Base-by-base conservation (phyloP, 768 basidiomycete species). In the Collybia sp. region DNA sequence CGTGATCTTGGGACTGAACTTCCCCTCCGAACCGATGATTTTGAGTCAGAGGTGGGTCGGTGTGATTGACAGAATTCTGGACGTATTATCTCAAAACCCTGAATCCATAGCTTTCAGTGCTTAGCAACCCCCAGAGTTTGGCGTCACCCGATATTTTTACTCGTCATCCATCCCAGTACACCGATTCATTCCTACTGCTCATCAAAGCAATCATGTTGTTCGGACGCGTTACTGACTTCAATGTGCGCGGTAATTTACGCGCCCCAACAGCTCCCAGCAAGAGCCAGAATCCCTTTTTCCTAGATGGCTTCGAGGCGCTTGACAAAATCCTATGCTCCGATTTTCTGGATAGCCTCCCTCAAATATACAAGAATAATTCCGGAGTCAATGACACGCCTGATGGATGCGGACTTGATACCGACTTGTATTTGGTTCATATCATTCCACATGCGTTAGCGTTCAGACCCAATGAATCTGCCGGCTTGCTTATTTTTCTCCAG, bases 141-240 rank as follows among this genome's bases (percentile, higher is more conserved):
- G 67, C 72, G 35, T 71, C 74, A 3, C 69, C 74, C 32, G 79
- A 85, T 58, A 64, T 91, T 33, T 88, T 87, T 58, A 80, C 72
- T 16, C 75, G 69, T 1, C 89, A 92, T 60, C 79, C 80, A 15
- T 78, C 84, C 2, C 77, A 80, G 57, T 91, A 89, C 55, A 90
- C 87, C 0, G 90, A 93, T 63, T 78, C 88, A 4, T 89, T 88
- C 62, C 66, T 89, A 31, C 76, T 92, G 16, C 78, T 91, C 43
- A 79, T 92, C 60, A 93, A 93, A 58, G 77, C 83, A 2, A 72
- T 88, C 37, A 90, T 93, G 87, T 62, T 92, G 19, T 92, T 91
- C 57, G 90, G 89, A 35, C 77, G 73, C 39, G 88, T 93, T 13
- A 93, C 88, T 2, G 90, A 93, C 62, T 89, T 80, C 62, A 89